phyloP scores from a whole-genome alignment of 176 grass and related monocot species.

The Carex pumila region DNA sequence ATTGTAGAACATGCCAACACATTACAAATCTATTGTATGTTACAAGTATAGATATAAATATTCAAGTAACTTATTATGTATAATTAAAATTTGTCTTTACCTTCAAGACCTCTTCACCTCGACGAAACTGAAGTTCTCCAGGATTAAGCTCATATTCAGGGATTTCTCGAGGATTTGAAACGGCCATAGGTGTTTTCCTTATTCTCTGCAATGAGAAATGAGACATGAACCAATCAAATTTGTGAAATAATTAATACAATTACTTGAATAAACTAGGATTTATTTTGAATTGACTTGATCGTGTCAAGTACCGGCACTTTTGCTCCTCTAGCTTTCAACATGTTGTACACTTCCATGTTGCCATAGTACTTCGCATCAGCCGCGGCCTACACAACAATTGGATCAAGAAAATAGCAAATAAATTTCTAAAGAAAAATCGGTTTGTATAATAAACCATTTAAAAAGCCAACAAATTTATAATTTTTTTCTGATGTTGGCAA shows the following conservation, averaged over 20 bases:
- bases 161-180: slow-evolving; percentile 46
- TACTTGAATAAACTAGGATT: background rate
- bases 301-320: slow-evolving; percentile 50
- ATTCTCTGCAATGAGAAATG: slow-evolving; percentile 38
- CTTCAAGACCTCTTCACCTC: slow-evolving; percentile 73
- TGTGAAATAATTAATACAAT: background rate
- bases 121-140: slow-evolving; percentile 63
- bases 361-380: slow-evolving; percentile 87
- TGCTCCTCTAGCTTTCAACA: slow-evolving; percentile 74
- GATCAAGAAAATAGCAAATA: background rate
- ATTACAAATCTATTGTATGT: background rate
- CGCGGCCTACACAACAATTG: slow-evolving; percentile 34
- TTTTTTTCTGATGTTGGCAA: background rate
- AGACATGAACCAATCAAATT: background rate
- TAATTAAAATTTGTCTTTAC: slow-evolving; percentile 11
- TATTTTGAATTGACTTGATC: background rate
- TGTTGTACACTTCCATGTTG: slow-evolving; percentile 55
- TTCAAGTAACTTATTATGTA: background rate
- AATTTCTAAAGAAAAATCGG: background rate
- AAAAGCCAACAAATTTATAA: background rate
- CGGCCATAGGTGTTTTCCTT: slow-evolving; percentile 71
- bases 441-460: background rate
- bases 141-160: slow-evolving; percentile 92
- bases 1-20: slow-evolving; percentile 5
- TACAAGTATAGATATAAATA: background rate